phyloP scores from a whole-genome alignment of 2,329 filamentous ascomycete genomes.

The Colletotrichum euphorbiae region DNA sequence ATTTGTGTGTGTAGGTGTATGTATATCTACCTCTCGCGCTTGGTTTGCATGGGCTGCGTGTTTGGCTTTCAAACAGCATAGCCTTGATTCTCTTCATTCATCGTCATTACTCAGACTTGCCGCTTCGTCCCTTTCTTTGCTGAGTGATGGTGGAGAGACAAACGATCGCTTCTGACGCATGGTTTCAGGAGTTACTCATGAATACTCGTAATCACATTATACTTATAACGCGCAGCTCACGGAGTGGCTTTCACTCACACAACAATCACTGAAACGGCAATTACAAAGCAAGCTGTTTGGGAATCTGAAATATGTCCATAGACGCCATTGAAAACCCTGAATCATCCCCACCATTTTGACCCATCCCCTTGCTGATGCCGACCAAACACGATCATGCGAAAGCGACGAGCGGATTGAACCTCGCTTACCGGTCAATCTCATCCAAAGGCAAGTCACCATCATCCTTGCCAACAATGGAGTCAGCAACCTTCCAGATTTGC shows the following conservation, averaged over 20 bases:
- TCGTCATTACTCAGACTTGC: background rate
- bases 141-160: too few relatives aligned
- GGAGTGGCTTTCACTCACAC: too few relatives aligned
- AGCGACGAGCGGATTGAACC: constrained; percentile 17
- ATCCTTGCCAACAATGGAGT: constrained; percentile 83
- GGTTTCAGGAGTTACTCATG: too few relatives aligned
- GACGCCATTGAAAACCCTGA: constrained; percentile 37
- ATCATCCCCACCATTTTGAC: constrained; percentile 20
- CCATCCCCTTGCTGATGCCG: constrained; percentile 14
- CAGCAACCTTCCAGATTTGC: constrained; percentile 91
- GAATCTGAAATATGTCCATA: constrained; percentile 30
- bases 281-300: constrained; percentile 17
- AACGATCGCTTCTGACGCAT: too few relatives aligned
- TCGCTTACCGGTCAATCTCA: constrained; percentile 74
- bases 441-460: constrained; percentile 80
- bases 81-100: background rate
- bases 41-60: background rate
- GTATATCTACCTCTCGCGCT: background rate
- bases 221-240: too few relatives aligned
- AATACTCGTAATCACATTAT: too few relatives aligned
- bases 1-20: too few relatives aligned
- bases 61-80: background rate
- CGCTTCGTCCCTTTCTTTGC: too few relatives aligned
- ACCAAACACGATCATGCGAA: constrained; percentile 2
- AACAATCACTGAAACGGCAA: too few relatives aligned